Evolutionary conservation across 176 grass and related monocot genomes (phyloP), one percentile per base, ranked within the genome.

Genomic region (Oryza officinalis): DNA sequence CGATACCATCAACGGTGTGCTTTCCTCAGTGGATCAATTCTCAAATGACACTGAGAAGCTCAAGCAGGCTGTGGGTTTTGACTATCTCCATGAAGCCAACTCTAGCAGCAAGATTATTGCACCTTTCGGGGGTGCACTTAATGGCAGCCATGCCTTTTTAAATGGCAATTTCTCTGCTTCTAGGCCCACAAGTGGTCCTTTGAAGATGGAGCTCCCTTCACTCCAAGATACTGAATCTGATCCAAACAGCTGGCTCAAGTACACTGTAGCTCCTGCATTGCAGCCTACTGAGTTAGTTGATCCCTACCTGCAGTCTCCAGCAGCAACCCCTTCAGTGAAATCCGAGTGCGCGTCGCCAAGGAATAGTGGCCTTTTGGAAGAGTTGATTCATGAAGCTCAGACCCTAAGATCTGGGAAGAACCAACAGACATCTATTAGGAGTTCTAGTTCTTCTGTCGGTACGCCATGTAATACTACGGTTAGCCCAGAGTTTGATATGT

Each of bases 161-260:
- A 90, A 92, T 92, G 93, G 91, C 91, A 99, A 79, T 61, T 87
- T 91, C 91, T 96, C 93, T 87, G 80, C 93, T 94, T 96, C 91
- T 86, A 90, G 89, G 89, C 76, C 91, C 91, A 76, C 41, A 81
- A 83, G 57, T 90, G 86, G 88, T 89, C 71, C 89, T 78, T 80
- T 83, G 91, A 93, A 99, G 96, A 90, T 87, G 89, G 96, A 99
- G 96, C 96, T 99, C 96, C 96, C 96, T 99, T 99, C 93, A 99
- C 89, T 96, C 96, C 96, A 99, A 99, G 91, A 96, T 99, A 88
- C 87, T 30, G 89, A 93, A 90, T 90, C 93, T 73, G 90, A 98
- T 71, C 80, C 84, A 70, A 90, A 75, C 80, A 86, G 82, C 77
- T 98, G 93, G 89, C 76, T 93, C 84, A 88, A 94, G 73, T 84